Evolutionary conservation across 495 filamentous ascomycete genomes (phyloP), one percentile per base, ranked within the genome.

Genomic region (Penicillium soppii): DNA sequence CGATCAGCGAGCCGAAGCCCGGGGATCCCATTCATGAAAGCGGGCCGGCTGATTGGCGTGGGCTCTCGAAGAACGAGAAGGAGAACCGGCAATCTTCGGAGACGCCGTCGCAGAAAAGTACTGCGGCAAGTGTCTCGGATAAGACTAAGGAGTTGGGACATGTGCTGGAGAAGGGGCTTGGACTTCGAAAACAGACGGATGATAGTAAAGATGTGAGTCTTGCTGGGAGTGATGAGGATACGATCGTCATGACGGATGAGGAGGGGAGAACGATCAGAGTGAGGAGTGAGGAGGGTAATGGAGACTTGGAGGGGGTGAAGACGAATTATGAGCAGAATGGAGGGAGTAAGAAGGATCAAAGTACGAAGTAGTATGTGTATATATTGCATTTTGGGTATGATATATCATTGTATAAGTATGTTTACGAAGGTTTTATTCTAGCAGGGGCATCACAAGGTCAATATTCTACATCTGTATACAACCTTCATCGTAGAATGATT

Each of bases 1-100:
- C 75, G 1, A 81, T 89, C 53, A 75, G 67, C 7, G 74, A 85
- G 61, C 85, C 87, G 0, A 69, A 76, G 38, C 70, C 77, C 4
- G 81, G 83, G 15, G 82, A 86, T 37, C 75, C 82, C 2, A 82
- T 94, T 17, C 78, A 77, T 3, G 85, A 92, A 71, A 81, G 77
- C 66, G 56, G 63, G 25, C 70, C 88, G 6, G 84, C 90, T 2
- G 84, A 92, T 58, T 92, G 88, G 89, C 81, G 81, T 44, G 82
- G 83, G n/a, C 3, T 47, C 13, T 16, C 42, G 33, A 20, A 59
- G 17, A 12, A 46, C 4, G 22, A 54, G 6, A 23, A 51, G 23
- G 20, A 53, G 15, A 19, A 43, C 7, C 10, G 13, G 27, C 17
- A 10, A 21, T 16, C 20, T 1, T 17, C 40, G 0, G 19, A 58